phyloP scores from a whole-genome alignment of 805 yeast genomes.

The Ogataea ganodermae region DNA sequence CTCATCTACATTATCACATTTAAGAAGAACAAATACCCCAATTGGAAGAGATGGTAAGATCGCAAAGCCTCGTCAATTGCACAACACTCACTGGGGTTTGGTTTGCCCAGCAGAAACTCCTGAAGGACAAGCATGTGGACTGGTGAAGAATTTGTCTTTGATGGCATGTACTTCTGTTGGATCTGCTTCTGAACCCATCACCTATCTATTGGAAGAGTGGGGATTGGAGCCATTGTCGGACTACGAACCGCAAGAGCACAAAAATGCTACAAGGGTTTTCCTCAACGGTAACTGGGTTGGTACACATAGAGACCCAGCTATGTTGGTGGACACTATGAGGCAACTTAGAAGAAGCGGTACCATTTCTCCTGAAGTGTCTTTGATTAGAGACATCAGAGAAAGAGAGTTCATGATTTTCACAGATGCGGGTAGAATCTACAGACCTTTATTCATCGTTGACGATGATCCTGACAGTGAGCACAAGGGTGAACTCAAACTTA shows the following conservation, averaged over 20 bases:
- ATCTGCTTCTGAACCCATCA: slow-evolving; percentile 92
- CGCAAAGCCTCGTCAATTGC: slow-evolving; percentile 98
- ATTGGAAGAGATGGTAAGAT: slow-evolving; percentile 99
- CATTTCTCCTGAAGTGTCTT: slow-evolving; percentile 93
- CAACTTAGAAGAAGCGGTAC: slow-evolving; percentile 93
- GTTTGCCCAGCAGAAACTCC: slow-evolving; percentile 99
- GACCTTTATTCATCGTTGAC: slow-evolving; percentile 93
- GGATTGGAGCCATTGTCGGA: slow-evolving; percentile 98
- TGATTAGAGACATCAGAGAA: slow-evolving; percentile 95
- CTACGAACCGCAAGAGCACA: slow-evolving; percentile 88
- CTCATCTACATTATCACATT: slow-evolving; percentile 97
- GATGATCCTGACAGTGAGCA: slow-evolving; percentile 72
- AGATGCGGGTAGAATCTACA: slow-evolving; percentile 97
- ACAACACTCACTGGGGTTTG: slow-evolving; percentile 99
- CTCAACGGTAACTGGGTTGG: slow-evolving; percentile 99
- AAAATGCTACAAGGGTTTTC: slow-evolving; percentile 90
- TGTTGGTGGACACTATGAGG: slow-evolving; percentile 86
- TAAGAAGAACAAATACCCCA: slow-evolving; percentile 98
- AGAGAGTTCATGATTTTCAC: slow-evolving; percentile 94
- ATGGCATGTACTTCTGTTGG: slow-evolving; percentile 99
- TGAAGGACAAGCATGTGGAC: slow-evolving; percentile 99
- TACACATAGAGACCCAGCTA: slow-evolving; percentile 95
- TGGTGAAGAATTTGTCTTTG: slow-evolving; percentile 91
- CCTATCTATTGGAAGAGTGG: slow-evolving; percentile 95
- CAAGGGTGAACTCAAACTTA: slow-evolving; percentile 77